Conservation (phyloP, 1,139 yeast genomes). For the Geotrichum macrosporum region DNA sequence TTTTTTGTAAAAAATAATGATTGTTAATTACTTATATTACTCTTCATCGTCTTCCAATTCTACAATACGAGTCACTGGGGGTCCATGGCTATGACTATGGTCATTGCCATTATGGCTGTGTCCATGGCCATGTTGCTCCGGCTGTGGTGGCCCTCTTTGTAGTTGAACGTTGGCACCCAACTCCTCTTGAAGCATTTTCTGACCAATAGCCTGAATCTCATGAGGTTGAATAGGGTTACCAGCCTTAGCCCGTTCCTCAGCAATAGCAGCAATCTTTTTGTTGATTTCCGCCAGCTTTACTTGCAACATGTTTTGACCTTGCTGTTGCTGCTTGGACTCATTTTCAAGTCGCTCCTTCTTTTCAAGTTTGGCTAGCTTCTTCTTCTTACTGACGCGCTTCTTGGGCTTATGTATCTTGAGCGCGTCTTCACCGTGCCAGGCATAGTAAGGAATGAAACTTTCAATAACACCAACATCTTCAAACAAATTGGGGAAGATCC, state of each 20-base stretch:
- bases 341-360: conserved; percentile 19
- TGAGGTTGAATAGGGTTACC: conserved; percentile 20
- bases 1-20: no score
- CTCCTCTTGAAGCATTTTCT: conserved; percentile 16
- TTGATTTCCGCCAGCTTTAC: conserved; percentile 19
- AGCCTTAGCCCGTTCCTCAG: conserved; percentile 14
- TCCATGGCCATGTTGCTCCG: conserved; percentile 5
- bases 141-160: conserved; percentile 9
- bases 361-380: conserved; percentile 23
- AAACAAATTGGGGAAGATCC: conserved; percentile 94
- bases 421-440: conserved; percentile 57
- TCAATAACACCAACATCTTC: conserved; percentile 94
- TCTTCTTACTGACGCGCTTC: conserved; percentile 29
- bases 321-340: conserved; percentile 13
- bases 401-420: conserved; percentile 34
- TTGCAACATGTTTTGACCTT: conserved; percentile 16
- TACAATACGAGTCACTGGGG: conserved; percentile 10
- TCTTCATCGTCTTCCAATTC: conserved; percentile 11
- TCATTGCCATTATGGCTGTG: conserved; percentile 7
- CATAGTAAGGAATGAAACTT: conserved; percentile 83
- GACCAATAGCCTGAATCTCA: conserved; percentile 16
- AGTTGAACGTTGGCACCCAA: conserved; percentile 18
- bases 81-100: conserved; percentile 16
- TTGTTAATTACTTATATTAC: not conserved
- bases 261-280: conserved; percentile 14